These are phyloP conservation scores for Aureobasidium sp. DNA, from an alignment of 2,329 filamentous ascomycete species.

Conservation along the genomic window DNA sequence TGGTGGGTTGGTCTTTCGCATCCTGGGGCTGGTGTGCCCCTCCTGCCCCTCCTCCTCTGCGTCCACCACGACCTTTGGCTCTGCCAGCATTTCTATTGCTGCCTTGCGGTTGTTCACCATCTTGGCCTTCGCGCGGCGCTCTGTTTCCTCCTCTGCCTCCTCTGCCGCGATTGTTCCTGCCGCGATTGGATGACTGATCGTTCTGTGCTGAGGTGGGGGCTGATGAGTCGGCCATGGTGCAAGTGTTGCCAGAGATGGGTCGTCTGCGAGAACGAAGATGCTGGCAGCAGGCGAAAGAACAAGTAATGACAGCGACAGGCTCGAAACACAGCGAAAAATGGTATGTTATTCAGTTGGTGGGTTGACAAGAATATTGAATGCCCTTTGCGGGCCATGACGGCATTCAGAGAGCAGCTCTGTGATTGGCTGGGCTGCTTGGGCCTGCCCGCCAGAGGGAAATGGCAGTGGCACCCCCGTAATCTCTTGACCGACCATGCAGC, in stretches of 20 bases:
- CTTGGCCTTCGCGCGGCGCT: slow-evolving; percentile 19
- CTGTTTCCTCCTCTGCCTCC: slow-evolving; percentile 27
- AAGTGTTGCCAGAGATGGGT: neutral
- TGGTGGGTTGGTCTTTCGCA: slow-evolving; percentile 18
- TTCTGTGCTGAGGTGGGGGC: neutral
- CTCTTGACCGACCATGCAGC: neutral
- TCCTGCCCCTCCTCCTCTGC: slow-evolving; percentile 26
- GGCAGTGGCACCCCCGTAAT: neutral
- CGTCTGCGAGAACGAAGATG: neutral
- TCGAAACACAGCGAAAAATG: neutral
- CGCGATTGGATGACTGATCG: slow-evolving; percentile 8
- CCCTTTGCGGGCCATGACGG: neutral
- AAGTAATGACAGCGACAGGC: neutral
- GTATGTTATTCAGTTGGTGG: neutral
- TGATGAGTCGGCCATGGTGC: slow-evolving; percentile 11
- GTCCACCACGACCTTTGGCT: slow-evolving; percentile 25
- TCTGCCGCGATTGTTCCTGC: slow-evolving; percentile 26
- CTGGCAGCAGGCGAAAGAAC: neutral
- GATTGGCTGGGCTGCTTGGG: neutral
- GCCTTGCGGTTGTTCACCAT: slow-evolving; percentile 19
- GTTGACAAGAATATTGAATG: neutral
- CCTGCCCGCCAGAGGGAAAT: neutral
- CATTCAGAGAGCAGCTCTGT: neutral
- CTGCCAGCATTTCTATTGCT: slow-evolving; percentile 21
- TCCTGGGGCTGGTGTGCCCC: slow-evolving; percentile 18